Base-by-base conservation (phyloP, 2,329 filamentous ascomycete species). In the Colletotrichum australisinense region DNA sequence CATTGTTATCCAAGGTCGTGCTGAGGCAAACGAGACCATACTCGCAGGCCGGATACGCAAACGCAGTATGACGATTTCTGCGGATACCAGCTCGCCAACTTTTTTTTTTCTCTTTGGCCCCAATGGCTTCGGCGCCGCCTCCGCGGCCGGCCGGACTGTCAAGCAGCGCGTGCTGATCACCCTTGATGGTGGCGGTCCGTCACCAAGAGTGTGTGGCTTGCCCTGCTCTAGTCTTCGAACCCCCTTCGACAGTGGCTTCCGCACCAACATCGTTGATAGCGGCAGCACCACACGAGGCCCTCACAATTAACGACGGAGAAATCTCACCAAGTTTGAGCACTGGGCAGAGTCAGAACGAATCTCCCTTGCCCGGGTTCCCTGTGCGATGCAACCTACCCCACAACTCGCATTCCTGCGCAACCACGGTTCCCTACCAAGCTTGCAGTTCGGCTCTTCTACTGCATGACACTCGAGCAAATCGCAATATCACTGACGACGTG, bases 321-420 rank as follows among this genome's bases (percentile, higher is more conserved):
- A 49, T 32, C 53, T 55, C 42, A n/a, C 66, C n/a, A 69, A 64
- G 42, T 35, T 26, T 42, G 42, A 32, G 62, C 12, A 3, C 26
- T 58, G 52, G 57, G 46, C 16, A 49, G 42, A 49, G 42, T 49
- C 42, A 49, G 42, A 49, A 49, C 42, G 42, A 49, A n/a, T 7
- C 53, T 58, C 58, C 65, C 58, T 69, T 69, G 24, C 52, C 59
- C 26, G 69, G 59, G 65, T 56, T 49, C 55, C 56, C 24, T 63
- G 66, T 72, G 59, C 66, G 46, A 69, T 72, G 59, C 46, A 38
- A 69, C 65, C 42, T 69, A 72, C 70, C 66, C 70, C 70, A 72
- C 70, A 69, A n/a, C 59, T 58, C 30, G 58, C 70, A 28, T 64
- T 64, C 66, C 28, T 24, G 46, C 38, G 46, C 52, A 55, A 24